Percentiles rank a stretch among this genome's conserved stretches.
Evolutionary conservation across 176 grass and related monocot species (phyloP).

Genomic region (Oryza glaberrima): DNA sequence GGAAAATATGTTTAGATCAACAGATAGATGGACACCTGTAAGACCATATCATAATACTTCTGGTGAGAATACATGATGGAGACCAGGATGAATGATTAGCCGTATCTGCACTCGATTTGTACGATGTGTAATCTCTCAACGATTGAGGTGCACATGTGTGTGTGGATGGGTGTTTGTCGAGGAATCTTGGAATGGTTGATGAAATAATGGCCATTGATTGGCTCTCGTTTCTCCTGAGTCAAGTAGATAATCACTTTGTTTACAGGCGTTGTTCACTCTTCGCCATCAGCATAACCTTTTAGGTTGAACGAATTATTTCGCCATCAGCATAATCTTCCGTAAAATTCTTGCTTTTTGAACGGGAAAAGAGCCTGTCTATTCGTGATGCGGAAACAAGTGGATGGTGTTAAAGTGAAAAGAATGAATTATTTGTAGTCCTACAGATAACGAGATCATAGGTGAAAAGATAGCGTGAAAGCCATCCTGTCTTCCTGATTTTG

Average conservation of each 20-base stretch:
- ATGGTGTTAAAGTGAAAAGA: not conserved
- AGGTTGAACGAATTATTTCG: no score
- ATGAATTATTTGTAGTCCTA: not conserved
- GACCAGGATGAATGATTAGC: not conserved
- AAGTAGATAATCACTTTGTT: not conserved
- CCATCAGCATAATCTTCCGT: no score
- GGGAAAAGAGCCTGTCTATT: no score
- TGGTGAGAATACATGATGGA: not conserved
- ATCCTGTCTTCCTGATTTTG: not conserved
- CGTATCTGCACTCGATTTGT: not conserved
- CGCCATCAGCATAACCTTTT: no score
- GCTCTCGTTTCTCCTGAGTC: not conserved
- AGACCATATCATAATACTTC: not conserved
- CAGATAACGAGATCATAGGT: not conserved
- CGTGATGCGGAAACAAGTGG: no score
- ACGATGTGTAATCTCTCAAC: conserved; percentile 17
- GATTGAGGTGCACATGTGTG: conserved; percentile 4
- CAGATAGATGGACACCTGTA: not conserved
- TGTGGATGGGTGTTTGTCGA: not conserved
- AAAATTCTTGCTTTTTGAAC: no score
- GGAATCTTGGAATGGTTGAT: conserved; percentile 12
- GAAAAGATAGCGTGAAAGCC: not conserved
- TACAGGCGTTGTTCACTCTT: not conserved
- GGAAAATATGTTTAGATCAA: not conserved
- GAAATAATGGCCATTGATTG: conserved; percentile 17